Conservation (phyloP, 2,329 filamentous ascomycete genomes). For the Aspergillus amoenus region DNA sequence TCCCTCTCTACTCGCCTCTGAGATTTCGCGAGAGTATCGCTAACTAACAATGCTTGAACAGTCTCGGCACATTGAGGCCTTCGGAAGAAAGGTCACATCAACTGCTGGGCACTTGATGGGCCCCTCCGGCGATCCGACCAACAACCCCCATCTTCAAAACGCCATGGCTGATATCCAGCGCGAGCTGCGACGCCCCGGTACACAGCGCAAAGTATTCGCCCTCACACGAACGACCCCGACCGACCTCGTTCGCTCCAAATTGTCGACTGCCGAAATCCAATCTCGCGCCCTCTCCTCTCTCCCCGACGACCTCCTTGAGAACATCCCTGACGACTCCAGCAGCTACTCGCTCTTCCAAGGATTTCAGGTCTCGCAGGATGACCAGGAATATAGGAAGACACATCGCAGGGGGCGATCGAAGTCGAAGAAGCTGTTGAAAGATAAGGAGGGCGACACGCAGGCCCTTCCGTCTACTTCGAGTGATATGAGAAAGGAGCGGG, state of each 20-base stretch:
- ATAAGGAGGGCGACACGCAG: conserved; percentile 53
- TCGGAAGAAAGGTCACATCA: conserved; percentile 90
- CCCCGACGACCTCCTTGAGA: conserved; percentile 82
- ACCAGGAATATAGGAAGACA: conserved; percentile 64
- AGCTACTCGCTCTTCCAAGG: conserved; percentile 94
- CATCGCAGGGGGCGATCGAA: conserved; percentile 69
- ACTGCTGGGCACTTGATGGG: conserved; percentile 89
- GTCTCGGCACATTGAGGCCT: conserved; percentile 87
- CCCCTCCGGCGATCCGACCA: conserved; percentile 55
- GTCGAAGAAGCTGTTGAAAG: conserved; percentile 70
- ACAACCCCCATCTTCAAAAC: conserved; percentile 71
- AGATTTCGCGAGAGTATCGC: neutral
- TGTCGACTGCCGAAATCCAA: conserved; percentile 90
- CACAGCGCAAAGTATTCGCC: conserved; percentile 88
- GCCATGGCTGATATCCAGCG: conserved; percentile 88
- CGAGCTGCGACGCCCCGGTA: conserved; percentile 76
- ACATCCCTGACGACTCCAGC: conserved; percentile 84
- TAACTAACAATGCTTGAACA: conserved; percentile 36
- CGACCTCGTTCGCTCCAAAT: conserved; percentile 85
- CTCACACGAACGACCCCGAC: conserved; percentile 90
- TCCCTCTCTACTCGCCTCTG: neutral
- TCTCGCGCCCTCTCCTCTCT: conserved; percentile 86
- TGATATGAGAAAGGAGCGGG: conserved; percentile 77
- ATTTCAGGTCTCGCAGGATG: conserved; percentile 78
- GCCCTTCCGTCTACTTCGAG: conserved; percentile 62